A percentile compares a stretch with the other conserved stretches of the same genome.
Conservation (phyloP, 2,329 filamentous ascomycete genomes). For the Sarocladiaceae sp. region DNA sequence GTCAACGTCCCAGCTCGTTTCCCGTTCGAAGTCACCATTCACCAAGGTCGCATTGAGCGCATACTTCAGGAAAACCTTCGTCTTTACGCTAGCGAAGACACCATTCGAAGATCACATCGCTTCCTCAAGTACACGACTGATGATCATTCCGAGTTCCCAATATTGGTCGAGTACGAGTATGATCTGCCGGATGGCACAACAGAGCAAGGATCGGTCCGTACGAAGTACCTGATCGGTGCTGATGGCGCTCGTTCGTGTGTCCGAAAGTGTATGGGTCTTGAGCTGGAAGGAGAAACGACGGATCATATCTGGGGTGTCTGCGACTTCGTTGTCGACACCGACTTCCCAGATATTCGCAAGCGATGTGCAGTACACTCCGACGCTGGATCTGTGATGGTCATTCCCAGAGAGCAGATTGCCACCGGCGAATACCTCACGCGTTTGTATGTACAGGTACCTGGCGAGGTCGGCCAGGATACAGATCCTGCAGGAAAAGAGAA, state of each 20-base stretch:
- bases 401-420: conserved; percentile 19
- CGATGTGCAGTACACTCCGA: conserved; percentile 23
- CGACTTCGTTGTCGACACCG: conserved; percentile 21
- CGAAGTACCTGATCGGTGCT: conserved; percentile 15
- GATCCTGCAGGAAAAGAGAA: conserved; percentile 7
- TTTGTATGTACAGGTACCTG: conserved; percentile 17
- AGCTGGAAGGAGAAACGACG: conserved; percentile 21
- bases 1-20: conserved; percentile 4
- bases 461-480: conserved; percentile 7
- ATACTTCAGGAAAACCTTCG: conserved; percentile 12
- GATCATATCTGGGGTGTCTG: conserved; percentile 25
- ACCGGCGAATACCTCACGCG: conserved; percentile 17
- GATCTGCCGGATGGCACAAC: conserved; percentile 13
- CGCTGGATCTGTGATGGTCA: conserved; percentile 21
- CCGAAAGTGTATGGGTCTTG: conserved; percentile 19
- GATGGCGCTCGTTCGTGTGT: conserved; percentile 23
- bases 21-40: conserved; percentile 11
- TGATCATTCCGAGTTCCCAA: conserved; percentile 8
- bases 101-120: conserved; percentile 2
- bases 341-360: conserved; percentile 24
- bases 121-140: conserved; percentile 9
- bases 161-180: conserved; percentile 1
- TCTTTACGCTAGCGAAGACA: conserved; percentile 1
- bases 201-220: conserved; percentile 14
- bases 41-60: conserved; percentile 14